These are phyloP conservation scores for Rhizopogon roseolus DNA, from an alignment of 768 basidiomycete genomes.

Conservation along the genomic window DNA sequence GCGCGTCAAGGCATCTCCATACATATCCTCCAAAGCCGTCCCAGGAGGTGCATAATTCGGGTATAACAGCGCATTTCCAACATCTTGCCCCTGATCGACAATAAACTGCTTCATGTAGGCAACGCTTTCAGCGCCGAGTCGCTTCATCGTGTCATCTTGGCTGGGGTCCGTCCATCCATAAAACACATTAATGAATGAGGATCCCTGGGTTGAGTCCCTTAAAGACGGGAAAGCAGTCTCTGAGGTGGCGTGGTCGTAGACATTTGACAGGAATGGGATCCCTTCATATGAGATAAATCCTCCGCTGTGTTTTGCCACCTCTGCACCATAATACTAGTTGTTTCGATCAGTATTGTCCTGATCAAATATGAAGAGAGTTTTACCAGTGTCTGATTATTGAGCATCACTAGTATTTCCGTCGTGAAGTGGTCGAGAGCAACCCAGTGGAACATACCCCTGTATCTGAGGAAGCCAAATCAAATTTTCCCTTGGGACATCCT, in stretches of 20 bases:
- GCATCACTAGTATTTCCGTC: background rate
- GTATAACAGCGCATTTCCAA: slow-evolving; percentile 39
- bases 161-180: slow-evolving; percentile 36
- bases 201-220: slow-evolving; percentile 22
- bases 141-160: slow-evolving; percentile 35
- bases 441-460: background rate
- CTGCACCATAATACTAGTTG: background rate
- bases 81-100: slow-evolving; percentile 37
- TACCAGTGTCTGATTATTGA: background rate
- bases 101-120: slow-evolving; percentile 29
- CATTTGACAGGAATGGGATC: slow-evolving; percentile 44
- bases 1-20: slow-evolving; percentile 41
- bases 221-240: slow-evolving; percentile 46
- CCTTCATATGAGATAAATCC: slow-evolving; percentile 19
- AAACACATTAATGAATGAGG: slow-evolving; percentile 43
- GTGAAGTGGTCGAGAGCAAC: background rate
- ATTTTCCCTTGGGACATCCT: background rate
- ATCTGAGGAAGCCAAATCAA: background rate
- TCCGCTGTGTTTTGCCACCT: slow-evolving; percentile 6
- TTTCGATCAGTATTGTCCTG: background rate
- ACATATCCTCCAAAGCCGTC: slow-evolving; percentile 47
- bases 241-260: slow-evolving; percentile 33
- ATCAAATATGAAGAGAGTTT: background rate
- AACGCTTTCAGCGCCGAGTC: slow-evolving; percentile 35
- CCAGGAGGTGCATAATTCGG: slow-evolving; percentile 55